Evolutionary conservation across 2,329 filamentous ascomycete genomes (phyloP).

Genomic region (Ceratocystis eucalypticola): DNA sequence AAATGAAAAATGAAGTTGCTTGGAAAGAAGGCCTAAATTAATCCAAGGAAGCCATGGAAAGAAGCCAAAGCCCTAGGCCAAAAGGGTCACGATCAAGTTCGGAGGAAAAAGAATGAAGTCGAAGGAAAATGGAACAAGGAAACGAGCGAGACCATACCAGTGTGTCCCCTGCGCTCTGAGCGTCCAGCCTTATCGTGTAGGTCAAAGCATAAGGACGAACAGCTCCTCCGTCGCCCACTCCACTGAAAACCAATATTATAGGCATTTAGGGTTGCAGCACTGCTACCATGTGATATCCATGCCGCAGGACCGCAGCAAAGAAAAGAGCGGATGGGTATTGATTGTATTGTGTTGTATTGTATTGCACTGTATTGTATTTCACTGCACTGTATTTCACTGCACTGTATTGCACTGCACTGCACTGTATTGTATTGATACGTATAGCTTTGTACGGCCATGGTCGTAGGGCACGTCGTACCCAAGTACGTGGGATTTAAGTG

Average conservation of each 20-base stretch:
- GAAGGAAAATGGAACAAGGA: neutral
- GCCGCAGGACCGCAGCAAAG: neutral
- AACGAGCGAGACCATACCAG: neutral
- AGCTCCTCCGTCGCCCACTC: neutral
- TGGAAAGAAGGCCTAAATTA: neutral
- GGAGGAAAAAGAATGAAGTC: neutral
- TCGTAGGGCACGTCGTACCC: neutral
- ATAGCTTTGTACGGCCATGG: neutral
- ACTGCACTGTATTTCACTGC: neutral
- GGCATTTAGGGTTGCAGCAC: neutral
- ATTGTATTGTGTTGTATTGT: neutral
- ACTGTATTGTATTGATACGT: neutral
- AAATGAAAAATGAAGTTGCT: too few relatives aligned
- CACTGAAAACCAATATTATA: neutral
- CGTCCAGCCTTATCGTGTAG: neutral
- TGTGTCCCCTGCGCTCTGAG: neutral
- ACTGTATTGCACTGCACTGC: neutral
- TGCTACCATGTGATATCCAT: neutral
- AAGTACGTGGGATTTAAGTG: neutral
- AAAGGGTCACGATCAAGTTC: neutral
- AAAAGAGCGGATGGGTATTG: neutral
- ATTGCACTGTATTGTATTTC: too few relatives aligned
- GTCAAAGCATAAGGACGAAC: too few relatives aligned
- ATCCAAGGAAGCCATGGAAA: neutral
- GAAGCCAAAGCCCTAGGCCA: neutral